Percentiles rank a stretch among this genome's conserved stretches.
phyloP scores from a whole-genome alignment of 106 monocot species.

The Acanthochlamys bracteata region DNA sequence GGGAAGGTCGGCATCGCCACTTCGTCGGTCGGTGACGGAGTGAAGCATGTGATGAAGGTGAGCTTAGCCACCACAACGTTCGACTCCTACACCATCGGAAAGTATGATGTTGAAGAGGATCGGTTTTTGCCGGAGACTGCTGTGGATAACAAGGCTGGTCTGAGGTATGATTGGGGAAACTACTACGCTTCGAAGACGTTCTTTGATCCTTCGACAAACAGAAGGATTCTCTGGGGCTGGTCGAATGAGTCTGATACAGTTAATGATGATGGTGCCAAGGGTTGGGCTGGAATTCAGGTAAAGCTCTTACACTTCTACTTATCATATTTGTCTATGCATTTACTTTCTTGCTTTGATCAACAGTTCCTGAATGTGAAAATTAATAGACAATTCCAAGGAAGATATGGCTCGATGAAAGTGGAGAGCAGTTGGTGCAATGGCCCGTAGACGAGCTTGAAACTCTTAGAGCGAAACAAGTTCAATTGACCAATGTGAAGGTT shows the following conservation, averaged over 20 bases:
- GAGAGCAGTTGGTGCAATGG: constrained; percentile 28
- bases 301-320: not conserved
- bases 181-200: constrained; percentile 84
- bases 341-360: not conserved
- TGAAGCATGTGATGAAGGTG: constrained; percentile 65
- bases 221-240: constrained; percentile 84
- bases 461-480: constrained; percentile 16
- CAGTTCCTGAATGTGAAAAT: not conserved
- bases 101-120: constrained; percentile 22
- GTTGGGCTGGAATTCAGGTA: constrained; percentile 77
- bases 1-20: constrained; percentile 26
- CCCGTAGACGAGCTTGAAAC: constrained; percentile 27
- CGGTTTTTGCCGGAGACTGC: constrained; percentile 44
- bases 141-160: constrained; percentile 33
- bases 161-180: constrained; percentile 76
- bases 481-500: not conserved
- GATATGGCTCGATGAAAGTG: constrained; percentile 16
- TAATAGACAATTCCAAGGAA: constrained; percentile 23
- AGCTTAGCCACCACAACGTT: constrained; percentile 56
- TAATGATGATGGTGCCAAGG: constrained; percentile 31
- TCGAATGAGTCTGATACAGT: constrained; percentile 53
- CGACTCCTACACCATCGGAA: constrained; percentile 78
- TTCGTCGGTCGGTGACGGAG: not conserved
- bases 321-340: not conserved
- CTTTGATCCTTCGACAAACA: constrained; percentile 33